Evolutionary conservation across 768 basidiomycete genomes (phyloP), one percentile per base, ranked within the genome.

Genomic region (Macrolepiota albuminosa): DNA sequence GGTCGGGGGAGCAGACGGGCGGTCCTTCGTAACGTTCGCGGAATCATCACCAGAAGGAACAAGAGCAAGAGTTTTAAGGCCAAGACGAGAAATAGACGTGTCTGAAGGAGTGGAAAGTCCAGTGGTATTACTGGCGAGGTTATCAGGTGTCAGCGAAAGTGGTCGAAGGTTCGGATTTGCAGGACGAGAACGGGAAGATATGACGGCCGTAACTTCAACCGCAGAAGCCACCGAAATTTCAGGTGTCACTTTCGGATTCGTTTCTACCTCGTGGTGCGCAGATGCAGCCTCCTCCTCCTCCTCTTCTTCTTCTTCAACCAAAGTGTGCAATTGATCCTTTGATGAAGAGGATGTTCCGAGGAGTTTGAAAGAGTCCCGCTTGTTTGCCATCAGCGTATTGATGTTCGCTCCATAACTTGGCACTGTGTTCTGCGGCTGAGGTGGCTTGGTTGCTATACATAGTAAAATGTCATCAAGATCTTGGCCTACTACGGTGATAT

Each of bases 241-340:
- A 16, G 69, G 67, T 26, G 74, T 68, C 48, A 73, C 68, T 46
- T 69, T 66, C 33, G 68, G 54, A 21, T 61, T 60, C 7, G 70
- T 68, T 51, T 70, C 71, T 1, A 63, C 58, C 29, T 72, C 72
- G 16, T 54, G 57, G 2, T 50, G 16, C 33, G 53, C 53, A 21
- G 57, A n/a, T 34, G 37, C 13, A n/a, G 79, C 72, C 16, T 77
- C 72, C 16, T 77, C 77, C 3, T 60, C 53, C 1, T 89, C 88
- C 29, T 93, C 93, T 53, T 95, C 92, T 58, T 94, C 90, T 67
- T 92, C 93, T 67, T 93, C 92, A 36, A 94, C 75, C 33, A 93
- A 78, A 18, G 91, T 93, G 60, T 84, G 82, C 11, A 93, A 79
- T 65, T 87, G 83, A 70, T 93, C 91, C 69, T 91, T 92, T 54